These are phyloP conservation scores for Astragalus membranaceus DNA, from an alignment of 306 rosid genomes.

Conservation along the genomic window DNA sequence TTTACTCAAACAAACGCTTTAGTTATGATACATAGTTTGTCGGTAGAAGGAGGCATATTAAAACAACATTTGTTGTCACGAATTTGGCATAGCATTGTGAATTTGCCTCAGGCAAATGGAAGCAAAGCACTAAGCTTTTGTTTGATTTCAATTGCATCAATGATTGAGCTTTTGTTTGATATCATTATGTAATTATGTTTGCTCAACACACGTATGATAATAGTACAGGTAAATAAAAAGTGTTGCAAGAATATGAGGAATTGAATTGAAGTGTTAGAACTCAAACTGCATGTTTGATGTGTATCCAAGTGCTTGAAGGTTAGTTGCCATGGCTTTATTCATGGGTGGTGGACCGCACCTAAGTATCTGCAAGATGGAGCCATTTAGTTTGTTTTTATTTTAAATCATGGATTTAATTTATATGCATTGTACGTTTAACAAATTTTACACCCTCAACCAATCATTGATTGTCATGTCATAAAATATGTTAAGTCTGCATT, in stretches of 20 bases:
- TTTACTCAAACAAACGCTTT: neutral
- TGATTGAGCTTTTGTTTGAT: neutral
- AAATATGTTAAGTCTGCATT: no score
- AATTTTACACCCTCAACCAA: no score
- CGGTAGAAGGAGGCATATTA: neutral
- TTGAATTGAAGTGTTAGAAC: slow-evolving; percentile 21
- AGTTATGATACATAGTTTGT: neutral
- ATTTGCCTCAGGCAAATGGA: neutral
- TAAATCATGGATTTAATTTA: neutral
- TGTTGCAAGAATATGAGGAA: neutral
- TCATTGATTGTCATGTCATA: no score
- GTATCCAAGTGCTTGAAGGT: slow-evolving; percentile 44
- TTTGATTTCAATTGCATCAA: neutral
- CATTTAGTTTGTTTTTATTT: neutral
- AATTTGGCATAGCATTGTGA: neutral
- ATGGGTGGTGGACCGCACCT: slow-evolving; percentile 50
- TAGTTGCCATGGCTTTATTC: slow-evolving; percentile 41
- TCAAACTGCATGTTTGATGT: slow-evolving; percentile 38
- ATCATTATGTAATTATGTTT: neutral
- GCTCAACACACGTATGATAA: neutral
- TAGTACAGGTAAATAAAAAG: neutral
- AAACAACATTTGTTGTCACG: neutral
- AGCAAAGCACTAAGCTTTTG: neutral
- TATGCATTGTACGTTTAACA: no score
- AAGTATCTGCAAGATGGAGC: slow-evolving; percentile 28